Evolutionary conservation across 805 yeast genomes (phyloP).

Genomic region (Blastobotrys attinorum): DNA sequence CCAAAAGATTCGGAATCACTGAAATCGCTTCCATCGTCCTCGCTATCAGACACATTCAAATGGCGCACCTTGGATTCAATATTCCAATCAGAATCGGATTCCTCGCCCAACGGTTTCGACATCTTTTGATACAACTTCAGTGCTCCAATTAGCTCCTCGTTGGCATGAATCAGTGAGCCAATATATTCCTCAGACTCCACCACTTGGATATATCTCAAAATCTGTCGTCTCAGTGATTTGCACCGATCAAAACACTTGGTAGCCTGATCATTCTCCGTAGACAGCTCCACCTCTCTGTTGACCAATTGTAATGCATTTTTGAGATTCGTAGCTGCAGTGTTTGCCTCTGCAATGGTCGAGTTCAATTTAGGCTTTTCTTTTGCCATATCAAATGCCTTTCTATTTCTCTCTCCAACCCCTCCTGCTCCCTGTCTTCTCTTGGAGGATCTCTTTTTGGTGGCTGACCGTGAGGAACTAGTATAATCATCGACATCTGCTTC

Average conservation of each 20-base stretch:
- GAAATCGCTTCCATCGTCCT: neutral
- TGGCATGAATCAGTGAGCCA: slow-evolving; percentile 83
- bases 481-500: neutral
- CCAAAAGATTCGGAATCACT: slow-evolving; percentile 28
- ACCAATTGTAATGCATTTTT: slow-evolving; percentile 46
- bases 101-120: slow-evolving; percentile 37
- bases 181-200: slow-evolving; percentile 79
- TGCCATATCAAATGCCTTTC: neutral
- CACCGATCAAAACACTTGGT: slow-evolving; percentile 67
- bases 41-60: slow-evolving; percentile 1
- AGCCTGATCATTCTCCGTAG: slow-evolving; percentile 57
- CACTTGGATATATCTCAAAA: slow-evolving; percentile 73
- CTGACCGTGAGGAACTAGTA: neutral
- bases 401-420: neutral
- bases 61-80: slow-evolving; percentile 2
- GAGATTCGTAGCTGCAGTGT: slow-evolving; percentile 64
- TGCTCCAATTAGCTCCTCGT: slow-evolving; percentile 77
- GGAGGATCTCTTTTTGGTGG: neutral
- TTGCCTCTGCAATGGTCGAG: slow-evolving; percentile 62
- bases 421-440: neutral
- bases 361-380: slow-evolving; percentile 29
- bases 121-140: slow-evolving; percentile 59
- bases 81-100: slow-evolving; percentile 18
- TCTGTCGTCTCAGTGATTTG: slow-evolving; percentile 64
- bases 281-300: slow-evolving; percentile 38